phyloP scores from a whole-genome alignment of 2,329 filamentous ascomycete genomes.

The Neonectria coccinea region DNA sequence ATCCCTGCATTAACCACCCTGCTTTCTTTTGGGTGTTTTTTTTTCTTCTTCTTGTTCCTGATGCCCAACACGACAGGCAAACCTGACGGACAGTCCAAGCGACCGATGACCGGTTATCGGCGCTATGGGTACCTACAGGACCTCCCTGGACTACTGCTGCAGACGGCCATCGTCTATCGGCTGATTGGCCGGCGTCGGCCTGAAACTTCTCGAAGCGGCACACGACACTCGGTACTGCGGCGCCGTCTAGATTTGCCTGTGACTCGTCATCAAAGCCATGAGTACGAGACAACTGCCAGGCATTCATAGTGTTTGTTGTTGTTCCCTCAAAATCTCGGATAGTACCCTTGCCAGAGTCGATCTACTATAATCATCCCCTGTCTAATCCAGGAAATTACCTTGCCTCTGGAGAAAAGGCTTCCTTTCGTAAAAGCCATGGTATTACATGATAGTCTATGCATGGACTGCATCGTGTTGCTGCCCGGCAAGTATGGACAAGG shows the following conservation, averaged over 20 bases:
- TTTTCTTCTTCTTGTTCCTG: slow-evolving; percentile 1
- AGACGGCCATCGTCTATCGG: neutral
- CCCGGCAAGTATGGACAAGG: too few species aligned
- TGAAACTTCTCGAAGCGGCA: neutral
- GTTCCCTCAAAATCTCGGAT: neutral
- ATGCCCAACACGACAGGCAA: slow-evolving; percentile 18
- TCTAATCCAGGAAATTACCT: neutral
- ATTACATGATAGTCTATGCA: neutral
- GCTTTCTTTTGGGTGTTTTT: neutral
- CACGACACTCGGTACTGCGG: neutral
- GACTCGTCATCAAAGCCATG: slow-evolving; percentile 5
- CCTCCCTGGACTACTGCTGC: neutral
- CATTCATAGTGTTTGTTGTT: neutral
- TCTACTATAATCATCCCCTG: neutral
- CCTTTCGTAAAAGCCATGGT: neutral
- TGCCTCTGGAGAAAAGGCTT: neutral
- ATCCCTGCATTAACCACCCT: slow-evolving; percentile 8
- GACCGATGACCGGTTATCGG: neutral
- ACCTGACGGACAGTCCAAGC: slow-evolving; percentile 7
- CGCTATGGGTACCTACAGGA: neutral
- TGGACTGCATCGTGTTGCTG: neutral
- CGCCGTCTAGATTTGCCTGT: neutral
- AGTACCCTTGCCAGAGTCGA: neutral
- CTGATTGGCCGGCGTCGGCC: slow-evolving; percentile 11
- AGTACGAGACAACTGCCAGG: neutral